Percentiles rank a stretch among this genome's conserved stretches.
phyloP scores from a whole-genome alignment of 345 rosid genomes.

The Murraya paniculata region DNA sequence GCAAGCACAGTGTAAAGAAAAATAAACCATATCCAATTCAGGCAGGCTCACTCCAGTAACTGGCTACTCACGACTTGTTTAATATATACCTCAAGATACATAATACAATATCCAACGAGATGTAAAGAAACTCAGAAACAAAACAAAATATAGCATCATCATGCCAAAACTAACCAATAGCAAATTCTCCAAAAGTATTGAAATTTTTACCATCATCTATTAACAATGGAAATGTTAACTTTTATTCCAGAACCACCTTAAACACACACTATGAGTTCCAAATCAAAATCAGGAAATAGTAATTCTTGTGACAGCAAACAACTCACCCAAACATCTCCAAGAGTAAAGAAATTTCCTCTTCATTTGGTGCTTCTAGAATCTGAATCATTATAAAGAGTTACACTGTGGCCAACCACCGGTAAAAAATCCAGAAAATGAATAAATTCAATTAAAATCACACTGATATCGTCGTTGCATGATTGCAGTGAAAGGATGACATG shows the following conservation, averaged over 20 bases:
- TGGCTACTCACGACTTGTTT: background rate
- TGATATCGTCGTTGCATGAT: background rate
- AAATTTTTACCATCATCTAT: background rate
- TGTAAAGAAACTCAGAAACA: background rate
- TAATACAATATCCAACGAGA: conserved; percentile 7
- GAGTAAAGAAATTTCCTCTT: conserved; percentile 83
- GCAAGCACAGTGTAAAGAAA: conserved; percentile 13
- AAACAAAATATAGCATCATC: background rate
- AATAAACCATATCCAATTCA: background rate
- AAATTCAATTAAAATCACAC: background rate
- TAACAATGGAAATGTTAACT: background rate
- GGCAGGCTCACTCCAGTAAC: background rate
- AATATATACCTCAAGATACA: background rate
- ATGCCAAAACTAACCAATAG: background rate
- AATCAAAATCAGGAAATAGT: conserved; percentile 10
- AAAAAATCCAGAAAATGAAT: conserved; percentile 14
- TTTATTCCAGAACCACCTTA: background rate
- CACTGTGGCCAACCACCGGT: conserved; percentile 16
- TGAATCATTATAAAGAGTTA: conserved; percentile 40
- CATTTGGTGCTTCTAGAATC: conserved; percentile 96
- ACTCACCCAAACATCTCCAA: conserved; percentile 84
- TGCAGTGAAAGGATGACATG: background rate
- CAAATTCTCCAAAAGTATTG: background rate
- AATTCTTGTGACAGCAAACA: conserved; percentile 1
- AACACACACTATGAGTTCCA: background rate